Evolutionary conservation across 352 stramenopile genomes (phyloP), one percentile per base, ranked within the genome.

Genomic region (Phytophthora gonapodyides): DNA sequence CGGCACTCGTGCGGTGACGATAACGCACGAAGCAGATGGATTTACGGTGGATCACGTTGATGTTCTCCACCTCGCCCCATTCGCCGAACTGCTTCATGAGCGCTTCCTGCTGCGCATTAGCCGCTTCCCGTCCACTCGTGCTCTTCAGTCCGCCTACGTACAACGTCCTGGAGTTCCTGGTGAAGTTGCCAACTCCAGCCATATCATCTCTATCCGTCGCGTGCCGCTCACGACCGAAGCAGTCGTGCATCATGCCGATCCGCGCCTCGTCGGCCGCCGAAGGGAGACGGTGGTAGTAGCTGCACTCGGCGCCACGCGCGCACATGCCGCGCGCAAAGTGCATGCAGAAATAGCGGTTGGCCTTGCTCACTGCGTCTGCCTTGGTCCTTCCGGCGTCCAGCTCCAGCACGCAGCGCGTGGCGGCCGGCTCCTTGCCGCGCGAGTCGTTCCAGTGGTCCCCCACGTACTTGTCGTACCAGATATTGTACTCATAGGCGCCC

Each of bases 401-500:
- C 35, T 91, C 87, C 10, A 97, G 47, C 21, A 83, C 69, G 55
- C 93, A 98, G 33, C 92, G 82, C 34, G 89, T 96, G 2, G 90
- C 72, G 8, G 93, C 92, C 0, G 89, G 82, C 27, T 98, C 93
- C 36, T 93, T 84, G 35, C 84, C 77, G 44, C 88, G 84, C 38
- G 87, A 69, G 67, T 96, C 83, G 67, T 77, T 76, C 90, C 88
- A 97, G 64, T 97, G 80, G 61, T 98, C 93, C 7, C 93, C 93
- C 19, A 96, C 75, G 73, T 93, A 97, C 75, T 96, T 97, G 62
- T 94, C 88, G 73, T 98, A 98, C 91, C 91, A 98, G 47, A 98
- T 98, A 61, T 98, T 98, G 82, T 97, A 98, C 71, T 98, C 91
- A 52, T 97, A 88, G 19, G 85, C 88, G 24, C 93, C 93, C 71